These are phyloP conservation scores for Sugiyamaella novakii DNA, from an alignment of 1,139 yeast genomes.

Conservation along the genomic window DNA sequence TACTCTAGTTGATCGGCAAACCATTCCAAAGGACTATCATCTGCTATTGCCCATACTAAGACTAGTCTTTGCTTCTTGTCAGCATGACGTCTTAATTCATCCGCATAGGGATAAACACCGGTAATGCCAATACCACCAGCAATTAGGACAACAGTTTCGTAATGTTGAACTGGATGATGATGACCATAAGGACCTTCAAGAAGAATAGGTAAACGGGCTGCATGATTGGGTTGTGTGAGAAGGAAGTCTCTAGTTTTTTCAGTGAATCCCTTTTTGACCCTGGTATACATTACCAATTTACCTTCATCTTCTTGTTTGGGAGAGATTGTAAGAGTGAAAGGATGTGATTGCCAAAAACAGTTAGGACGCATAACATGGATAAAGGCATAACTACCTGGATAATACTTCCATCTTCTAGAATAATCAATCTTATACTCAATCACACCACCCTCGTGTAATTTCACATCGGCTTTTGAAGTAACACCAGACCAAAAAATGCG, in stretches of 20 bases:
- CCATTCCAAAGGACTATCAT: slow-evolving; percentile 24
- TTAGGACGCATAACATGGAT: slow-evolving; percentile 51
- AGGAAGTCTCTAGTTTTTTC: slow-evolving; percentile 29
- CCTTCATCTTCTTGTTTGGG: slow-evolving; percentile 28
- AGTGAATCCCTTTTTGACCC: slow-evolving; percentile 29
- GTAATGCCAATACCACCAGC: slow-evolving; percentile 74
- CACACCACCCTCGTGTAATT: slow-evolving; percentile 45
- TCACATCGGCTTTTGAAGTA: slow-evolving; percentile 45
- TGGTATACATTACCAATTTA: slow-evolving; percentile 37
- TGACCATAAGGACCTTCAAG: slow-evolving; percentile 63
- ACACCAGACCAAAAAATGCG: slow-evolving; percentile 48
- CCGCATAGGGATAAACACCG: slow-evolving; percentile 41
- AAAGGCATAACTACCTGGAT: slow-evolving; percentile 63
- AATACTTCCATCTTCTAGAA: slow-evolving; percentile 45
- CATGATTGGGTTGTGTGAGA: slow-evolving; percentile 14
- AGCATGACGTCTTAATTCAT: slow-evolving; percentile 23
- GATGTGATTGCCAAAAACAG: slow-evolving; percentile 64
- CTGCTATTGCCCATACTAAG: slow-evolving; percentile 25
- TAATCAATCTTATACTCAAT: slow-evolving; percentile 36
- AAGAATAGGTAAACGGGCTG: slow-evolving; percentile 30
- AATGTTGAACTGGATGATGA: slow-evolving; percentile 49
- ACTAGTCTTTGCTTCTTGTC: slow-evolving; percentile 18
- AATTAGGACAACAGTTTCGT: slow-evolving; percentile 53
- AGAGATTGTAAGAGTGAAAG: slow-evolving; percentile 56
- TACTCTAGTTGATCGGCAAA: slow-evolving; percentile 24